Evolutionary conservation across 2,329 filamentous ascomycete species (phyloP), one percentile per base, ranked within the genome.

Genomic region (Phialemonium atrogriseum): DNA sequence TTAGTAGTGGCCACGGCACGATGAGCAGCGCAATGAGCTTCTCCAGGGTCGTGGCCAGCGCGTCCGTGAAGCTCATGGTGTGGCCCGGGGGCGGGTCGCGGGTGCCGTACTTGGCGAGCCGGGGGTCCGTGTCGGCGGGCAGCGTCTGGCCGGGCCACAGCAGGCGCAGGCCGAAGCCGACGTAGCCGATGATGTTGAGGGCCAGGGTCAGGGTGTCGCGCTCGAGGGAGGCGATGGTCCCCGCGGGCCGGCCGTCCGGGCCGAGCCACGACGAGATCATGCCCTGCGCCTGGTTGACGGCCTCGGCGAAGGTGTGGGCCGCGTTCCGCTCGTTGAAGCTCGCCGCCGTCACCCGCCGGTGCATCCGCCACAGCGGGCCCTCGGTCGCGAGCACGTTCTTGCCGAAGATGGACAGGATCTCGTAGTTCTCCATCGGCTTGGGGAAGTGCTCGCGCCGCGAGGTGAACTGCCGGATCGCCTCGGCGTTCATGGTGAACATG

Each of bases 251-350:
- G 40, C 55, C 56, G 20, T 60, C 52, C 5, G 53, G 45, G 1
- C 58, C 62, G 5, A 70, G 56, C 76, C 78, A 84, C 28, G 65
- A 62, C 21, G 56, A 51, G 18, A 83, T 46, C 70, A 84, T 70
- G 10, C 68, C 66, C 38, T 70, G 59, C 1, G 80, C 71, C 58
- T 88, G 82, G 35, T 64, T 58, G 34, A 80, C 56, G 13, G 70
- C 66, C 53, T 82, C 77, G 24, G 54, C 56, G 54, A 77, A 83
- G 6, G 80, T 77, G 20, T 78, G 50, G 14, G 66, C 62, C 35
- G 84, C 79, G 52, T 85, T 88, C 56, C 70, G 77, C 59, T 89
- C 84, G 35, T 80, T 84, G 54, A 89, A 88, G 4, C 74, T 74
- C 1, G 81, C 75, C 17, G 77, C 73, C 1, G 77, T 80, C 25